These are phyloP conservation scores for Gossypium gossypioides DNA, from an alignment of 441 rosid species.

Conservation along the genomic window DNA sequence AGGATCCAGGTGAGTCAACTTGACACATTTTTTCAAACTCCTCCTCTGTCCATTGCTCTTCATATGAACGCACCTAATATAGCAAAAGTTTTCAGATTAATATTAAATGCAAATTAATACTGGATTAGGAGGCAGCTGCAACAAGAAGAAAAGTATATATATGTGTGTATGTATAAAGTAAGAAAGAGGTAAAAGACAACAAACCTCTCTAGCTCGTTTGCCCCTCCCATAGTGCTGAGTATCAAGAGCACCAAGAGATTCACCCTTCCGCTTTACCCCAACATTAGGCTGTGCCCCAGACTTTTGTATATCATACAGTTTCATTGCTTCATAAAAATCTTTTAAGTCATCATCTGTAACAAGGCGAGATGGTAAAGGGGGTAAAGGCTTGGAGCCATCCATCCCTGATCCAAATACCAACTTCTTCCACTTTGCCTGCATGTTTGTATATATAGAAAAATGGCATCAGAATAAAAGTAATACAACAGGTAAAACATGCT, in stretches of 20 bases:
- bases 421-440: conserved; percentile 70
- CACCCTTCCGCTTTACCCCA: conserved; percentile 58
- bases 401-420: conserved; percentile 40
- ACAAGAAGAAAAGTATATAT: background rate
- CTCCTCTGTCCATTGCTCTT: conserved; percentile 91
- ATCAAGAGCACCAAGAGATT: conserved; percentile 50
- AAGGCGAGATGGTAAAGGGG: conserved; percentile 71
- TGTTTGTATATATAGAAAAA: background rate
- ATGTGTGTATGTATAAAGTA: background rate
- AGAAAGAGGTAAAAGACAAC: conserved; percentile 15
- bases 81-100: conserved; percentile 6
- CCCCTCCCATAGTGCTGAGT: conserved; percentile 82
- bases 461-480: conserved; percentile 4
- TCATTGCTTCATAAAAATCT: conserved; percentile 58
- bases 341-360: conserved; percentile 76
- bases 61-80: conserved; percentile 75
- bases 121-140: background rate
- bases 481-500: conserved; percentile 9
- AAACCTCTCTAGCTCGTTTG: conserved; percentile 87
- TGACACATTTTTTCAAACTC: conserved; percentile 91
- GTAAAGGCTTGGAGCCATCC: conserved; percentile 34
- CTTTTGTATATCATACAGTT: conserved; percentile 51
- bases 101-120: background rate
- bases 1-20: conserved; percentile 64
- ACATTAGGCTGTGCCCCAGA: conserved; percentile 31